Evolutionary conservation across 257 asterid genomes (phyloP), one percentile per base, ranked within the genome.

Genomic region (Nicotiana obtusifolia): DNA sequence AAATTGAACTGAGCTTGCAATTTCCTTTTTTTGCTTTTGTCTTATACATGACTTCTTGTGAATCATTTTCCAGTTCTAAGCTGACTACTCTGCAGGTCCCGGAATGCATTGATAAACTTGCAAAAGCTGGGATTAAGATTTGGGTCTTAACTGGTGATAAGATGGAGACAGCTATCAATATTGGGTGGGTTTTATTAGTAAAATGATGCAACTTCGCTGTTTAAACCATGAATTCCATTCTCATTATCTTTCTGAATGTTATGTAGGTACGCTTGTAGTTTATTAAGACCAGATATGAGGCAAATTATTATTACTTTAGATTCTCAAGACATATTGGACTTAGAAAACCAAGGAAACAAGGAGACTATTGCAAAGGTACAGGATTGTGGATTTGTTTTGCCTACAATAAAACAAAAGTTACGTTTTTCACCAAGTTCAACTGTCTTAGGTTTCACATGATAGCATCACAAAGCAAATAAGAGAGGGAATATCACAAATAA

Each of bases 91-190:
- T 84, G 73, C 85, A 95, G 99, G 99, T 95, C 83, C 97, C 99
- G 19, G 95, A 92, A 89, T 95, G 99, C 91, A 95, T 95, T 33
- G 91, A 87, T 81, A 95, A 91, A 86, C 97, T 95, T 44, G 93
- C 91, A 80, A 82, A 76, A 66, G 97, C 99, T 49, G 99, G 99
- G 77, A 88, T 95, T 71, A 95, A 91, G 88, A 88, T 95, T 82
- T 95, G 99, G 99, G 97, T 95, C 86, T 91, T 95, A 84, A 95
- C 99, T 4, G 99, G 99, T 64, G 99, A 95, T 86, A 93, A 95
- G 90, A 94, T 94, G 99, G 99, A 95, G 91, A 95, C 99, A 1
- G 99, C 99, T 10, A 91, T 95, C 86, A 95, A 95, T 84, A 95
- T 94, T 80, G 99, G 99, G 99, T 94, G 85, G 77, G 82, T n/a